phyloP scores from a whole-genome alignment of 1,139 yeast species.

The Magnusiomyces sp. region DNA sequence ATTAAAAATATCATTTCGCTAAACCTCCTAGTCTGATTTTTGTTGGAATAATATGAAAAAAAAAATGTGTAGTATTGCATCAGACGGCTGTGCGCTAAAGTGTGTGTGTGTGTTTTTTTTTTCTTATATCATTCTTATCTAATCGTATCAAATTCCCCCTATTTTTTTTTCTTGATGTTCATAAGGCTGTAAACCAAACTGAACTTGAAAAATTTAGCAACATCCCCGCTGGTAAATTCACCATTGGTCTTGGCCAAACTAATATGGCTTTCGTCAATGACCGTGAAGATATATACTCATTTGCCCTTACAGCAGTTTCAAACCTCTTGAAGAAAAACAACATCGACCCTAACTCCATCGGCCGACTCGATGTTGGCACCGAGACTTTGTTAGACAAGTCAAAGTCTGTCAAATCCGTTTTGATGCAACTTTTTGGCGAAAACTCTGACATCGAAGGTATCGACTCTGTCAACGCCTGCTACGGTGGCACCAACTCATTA shows the following conservation, averaged over 20 bases:
- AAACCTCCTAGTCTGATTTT: too few relatives aligned
- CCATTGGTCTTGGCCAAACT: conserved; percentile 97
- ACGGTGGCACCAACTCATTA: conserved; percentile 96
- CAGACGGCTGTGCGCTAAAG: too few relatives aligned
- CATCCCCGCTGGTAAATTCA: conserved; percentile 90
- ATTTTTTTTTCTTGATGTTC: too few relatives aligned
- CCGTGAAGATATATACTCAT: conserved; percentile 93
- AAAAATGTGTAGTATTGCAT: too few relatives aligned
- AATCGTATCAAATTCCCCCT: too few relatives aligned
- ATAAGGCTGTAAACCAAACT: conserved; percentile 70
- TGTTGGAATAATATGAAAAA: too few relatives aligned
- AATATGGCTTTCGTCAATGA: conserved; percentile 97
- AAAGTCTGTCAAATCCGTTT: conserved; percentile 90
- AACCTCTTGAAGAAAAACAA: conserved; percentile 70
- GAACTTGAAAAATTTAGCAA: conserved; percentile 81
- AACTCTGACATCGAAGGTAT: conserved; percentile 93
- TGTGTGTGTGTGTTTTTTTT: neutral
- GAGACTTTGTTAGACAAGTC: conserved; percentile 96
- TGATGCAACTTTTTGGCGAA: conserved; percentile 88
- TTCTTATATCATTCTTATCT: neutral
- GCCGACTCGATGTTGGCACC: conserved; percentile 97
- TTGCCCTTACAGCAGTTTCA: conserved; percentile 75
- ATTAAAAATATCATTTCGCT: too few relatives aligned
- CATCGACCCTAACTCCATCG: conserved; percentile 73
- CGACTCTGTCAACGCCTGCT: conserved; percentile 95